A percentile compares a stretch with the other conserved stretches of the same genome.
phyloP scores from a whole-genome alignment of 176 grass and related monocot genomes.

The Triticum timopheevii region DNA sequence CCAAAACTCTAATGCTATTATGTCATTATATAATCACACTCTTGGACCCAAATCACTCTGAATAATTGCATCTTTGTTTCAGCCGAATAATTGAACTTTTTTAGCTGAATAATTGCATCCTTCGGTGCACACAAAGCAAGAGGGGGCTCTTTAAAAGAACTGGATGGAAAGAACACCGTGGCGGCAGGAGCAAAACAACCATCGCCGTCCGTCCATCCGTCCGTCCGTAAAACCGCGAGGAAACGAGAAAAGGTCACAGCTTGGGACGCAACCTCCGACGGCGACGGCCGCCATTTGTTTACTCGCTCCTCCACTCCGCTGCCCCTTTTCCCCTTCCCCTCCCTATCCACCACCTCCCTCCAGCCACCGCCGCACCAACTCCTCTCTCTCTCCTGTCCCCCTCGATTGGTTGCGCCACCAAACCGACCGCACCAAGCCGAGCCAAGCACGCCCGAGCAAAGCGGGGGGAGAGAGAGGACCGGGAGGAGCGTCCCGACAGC shows the following conservation, averaged over 20 bases:
- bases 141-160: neutral
- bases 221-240: neutral
- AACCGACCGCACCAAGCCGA: constrained; percentile 13
- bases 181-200: neutral
- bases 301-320: constrained; percentile 4
- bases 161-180: neutral
- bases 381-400: neutral
- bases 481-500: neutral
- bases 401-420: constrained; percentile 27
- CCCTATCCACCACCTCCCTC: constrained; percentile 21
- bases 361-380: constrained; percentile 42
- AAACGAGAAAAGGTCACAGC: constrained; percentile 17
- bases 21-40: too few relatives aligned
- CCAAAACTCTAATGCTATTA: too few relatives aligned
- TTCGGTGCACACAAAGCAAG: too few relatives aligned
- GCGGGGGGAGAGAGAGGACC: neutral
- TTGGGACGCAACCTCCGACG: neutral
- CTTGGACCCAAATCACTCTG: too few relatives aligned
- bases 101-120: neutral
- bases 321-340: neutral
- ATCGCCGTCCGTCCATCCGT: neutral
- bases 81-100: too few relatives aligned
- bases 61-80: too few relatives aligned
- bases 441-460: neutral
- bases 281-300: constrained; percentile 40